Base-by-base conservation (phyloP, 805 yeast species). In the Wickerhamiella shivajii region DNA sequence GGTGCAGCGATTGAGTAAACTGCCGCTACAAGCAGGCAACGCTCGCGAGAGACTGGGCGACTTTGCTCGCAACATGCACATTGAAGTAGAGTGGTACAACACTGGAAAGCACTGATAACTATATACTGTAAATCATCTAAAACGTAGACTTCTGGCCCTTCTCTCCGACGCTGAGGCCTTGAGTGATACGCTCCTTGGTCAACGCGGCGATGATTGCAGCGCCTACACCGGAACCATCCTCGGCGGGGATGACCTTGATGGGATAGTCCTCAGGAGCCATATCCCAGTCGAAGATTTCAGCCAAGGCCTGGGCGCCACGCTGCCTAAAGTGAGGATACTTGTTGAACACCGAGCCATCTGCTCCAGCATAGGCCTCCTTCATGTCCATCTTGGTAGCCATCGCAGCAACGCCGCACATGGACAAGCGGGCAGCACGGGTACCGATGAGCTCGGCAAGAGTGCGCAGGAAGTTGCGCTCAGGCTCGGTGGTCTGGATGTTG, bases 151-250 rank as follows among this genome's bases (percentile, higher is more conserved):
- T 27, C 15, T 27, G 6, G 23, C 35, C 36, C 18, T 33, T 36
- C 35, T 44, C 43, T 17, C 60, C 60, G 18, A 55, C 56, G 20
- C 56, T 49, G 15, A 50, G 46, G 9, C 87, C 87, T 40, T 69
- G 64, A 44, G 62, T 66, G 50, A 76, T 64, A 64, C 98, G 76
- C 56, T 71, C 66, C 57, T 77, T 71, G 38, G 97, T 77, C 58
- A 87, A 69, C 27, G 97, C 96, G 36, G 98, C 97, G 60, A 90
- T 87, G 49, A 87, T 70, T 33, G 97, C 98, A 37, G 98, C 98
- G 55, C 98, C 98, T 31, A 81, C 95, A 64, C 97, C 97, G 24
- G 90, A 77, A 49, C 98, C 98, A 63, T 90, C 98, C 63, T 87
- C 95, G 44, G 98, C 97, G 38, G 92, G 79, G 25, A 77, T 80